phyloP scores from a whole-genome alignment of 2,329 filamentous ascomycete genomes.

The Biscogniauxia mediterranea region DNA sequence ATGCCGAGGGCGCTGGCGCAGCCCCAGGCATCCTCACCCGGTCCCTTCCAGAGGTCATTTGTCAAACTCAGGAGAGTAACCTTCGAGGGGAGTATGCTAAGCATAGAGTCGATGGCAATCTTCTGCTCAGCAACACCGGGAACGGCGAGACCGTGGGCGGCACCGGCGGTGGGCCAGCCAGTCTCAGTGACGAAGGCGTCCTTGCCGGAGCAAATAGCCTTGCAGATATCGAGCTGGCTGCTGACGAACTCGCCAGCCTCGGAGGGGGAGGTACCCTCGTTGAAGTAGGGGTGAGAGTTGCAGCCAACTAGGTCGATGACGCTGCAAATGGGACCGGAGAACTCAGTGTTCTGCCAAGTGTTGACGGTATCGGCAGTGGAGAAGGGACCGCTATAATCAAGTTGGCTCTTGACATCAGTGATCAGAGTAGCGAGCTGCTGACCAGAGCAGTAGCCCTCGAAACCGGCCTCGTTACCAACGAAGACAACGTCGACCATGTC shows the following conservation, averaged over 20 bases:
- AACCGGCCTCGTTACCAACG: slow-evolving; percentile 88
- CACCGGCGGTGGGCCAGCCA: slow-evolving; percentile 77
- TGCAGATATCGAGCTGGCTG: slow-evolving; percentile 69
- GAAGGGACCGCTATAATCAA: slow-evolving; percentile 72
- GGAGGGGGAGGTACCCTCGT: slow-evolving; percentile 60
- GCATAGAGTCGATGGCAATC: slow-evolving; percentile 69
- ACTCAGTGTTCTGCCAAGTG: slow-evolving; percentile 67
- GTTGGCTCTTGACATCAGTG: slow-evolving; percentile 59
- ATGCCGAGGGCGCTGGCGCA: slow-evolving; percentile 26
- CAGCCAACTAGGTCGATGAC: slow-evolving; percentile 76
- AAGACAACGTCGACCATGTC: slow-evolving; percentile 75
- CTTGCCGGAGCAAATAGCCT: slow-evolving; percentile 67
- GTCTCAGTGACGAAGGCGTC: slow-evolving; percentile 81
- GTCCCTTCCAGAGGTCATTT: slow-evolving; percentile 79
- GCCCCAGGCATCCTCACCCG: slow-evolving; percentile 62
- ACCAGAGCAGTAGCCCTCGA: slow-evolving; percentile 67
- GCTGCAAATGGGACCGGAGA: slow-evolving; percentile 60
- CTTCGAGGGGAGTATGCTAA: slow-evolving; percentile 61
- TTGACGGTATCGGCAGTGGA: slow-evolving; percentile 86
- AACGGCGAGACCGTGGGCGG: slow-evolving; percentile 69
- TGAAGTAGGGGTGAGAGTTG: slow-evolving; percentile 97
- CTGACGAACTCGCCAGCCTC: slow-evolving; percentile 75
- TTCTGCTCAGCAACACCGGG: slow-evolving; percentile 67
- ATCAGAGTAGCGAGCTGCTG: slow-evolving; percentile 69
- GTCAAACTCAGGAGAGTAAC: slow-evolving; percentile 79